Base-by-base conservation (phyloP, 768 basidiomycete genomes). In the Leccinum disarticulatum region DNA sequence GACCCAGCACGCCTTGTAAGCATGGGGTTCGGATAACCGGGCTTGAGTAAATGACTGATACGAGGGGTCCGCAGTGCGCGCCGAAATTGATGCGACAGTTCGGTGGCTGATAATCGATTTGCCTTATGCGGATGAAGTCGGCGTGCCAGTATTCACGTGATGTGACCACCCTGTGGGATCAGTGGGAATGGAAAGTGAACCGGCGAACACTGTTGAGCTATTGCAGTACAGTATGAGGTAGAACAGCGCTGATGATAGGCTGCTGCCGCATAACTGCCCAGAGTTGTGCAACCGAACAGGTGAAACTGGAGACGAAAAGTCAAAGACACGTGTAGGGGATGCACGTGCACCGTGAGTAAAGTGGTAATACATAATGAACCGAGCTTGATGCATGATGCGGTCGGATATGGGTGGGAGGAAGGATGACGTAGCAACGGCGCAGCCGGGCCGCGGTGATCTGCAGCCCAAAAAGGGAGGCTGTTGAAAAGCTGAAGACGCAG, bases 381-480 rank as follows among this genome's bases (percentile, higher is more conserved):
- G 33, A 22, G 46, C 47, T 6, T 6, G 47, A 47, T n/a, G 43
- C 43, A 46, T 6, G 43, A 25, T 25, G 8, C 19, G 19, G 17
- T 17, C 17, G 43, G 43, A 46, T 47, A 22, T 25, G 47, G 47
- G 28, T 54, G 54, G 46, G 54, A 59, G 61, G 22, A 36, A 22
- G 35, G 11, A 60, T 70, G 67, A 68, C 66, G 67, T 64, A 53
- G 52, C 28, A 19, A 46, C 43, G 43, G 43, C 10, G 43, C 19
- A 43, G 17, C 41, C 60, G 61, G 60, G 51, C 58, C 65, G 65
- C 13, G 57, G 58, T 50, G 70, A 71, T 71, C 61, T 70, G 56
- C 69, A 17, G 31, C 62, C 71, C 28, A 59, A 70, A 67, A 59
- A 13, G 69, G 71, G 52, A 68, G 52, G 25, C 48, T 52, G 13